Evolutionary conservation across 2,329 filamentous ascomycete species (phyloP).

Genomic region (Monosporascus sp.): DNA sequence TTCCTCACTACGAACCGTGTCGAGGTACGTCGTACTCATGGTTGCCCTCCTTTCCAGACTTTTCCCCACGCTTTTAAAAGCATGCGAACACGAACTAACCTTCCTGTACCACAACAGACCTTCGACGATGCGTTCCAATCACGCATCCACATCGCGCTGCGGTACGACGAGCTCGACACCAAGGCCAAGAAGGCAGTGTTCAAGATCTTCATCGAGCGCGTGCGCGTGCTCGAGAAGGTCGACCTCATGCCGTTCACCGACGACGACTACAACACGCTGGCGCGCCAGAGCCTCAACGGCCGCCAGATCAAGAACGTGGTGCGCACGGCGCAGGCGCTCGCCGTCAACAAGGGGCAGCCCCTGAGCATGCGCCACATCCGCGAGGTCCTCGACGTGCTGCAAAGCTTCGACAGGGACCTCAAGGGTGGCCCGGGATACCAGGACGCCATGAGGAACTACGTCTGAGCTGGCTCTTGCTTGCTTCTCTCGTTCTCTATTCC

Average conservation of each 20-base stretch:
- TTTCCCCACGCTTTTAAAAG: not conserved
- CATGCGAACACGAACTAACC: slow-evolving; percentile 5
- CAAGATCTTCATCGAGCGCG: slow-evolving; percentile 75
- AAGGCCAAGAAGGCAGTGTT: slow-evolving; percentile 77
- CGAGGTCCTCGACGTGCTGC: slow-evolving; percentile 76
- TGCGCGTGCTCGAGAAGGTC: slow-evolving; percentile 55
- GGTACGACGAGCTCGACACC: slow-evolving; percentile 68
- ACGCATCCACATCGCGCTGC: slow-evolving; percentile 77
- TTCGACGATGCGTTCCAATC: slow-evolving; percentile 90
- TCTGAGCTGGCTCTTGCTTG: slow-evolving; percentile 28
- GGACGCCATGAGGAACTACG: slow-evolving; percentile 81
- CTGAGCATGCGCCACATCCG: slow-evolving; percentile 76
- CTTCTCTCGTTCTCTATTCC: not conserved
- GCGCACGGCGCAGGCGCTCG: slow-evolving; percentile 75
- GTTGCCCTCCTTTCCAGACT: not conserved
- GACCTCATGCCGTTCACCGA: slow-evolving; percentile 58
- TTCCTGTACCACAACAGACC: slow-evolving; percentile 39
- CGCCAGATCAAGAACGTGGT: slow-evolving; percentile 84
- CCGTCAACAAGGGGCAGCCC: slow-evolving; percentile 65
- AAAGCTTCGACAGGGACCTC: slow-evolving; percentile 77
- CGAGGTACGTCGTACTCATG: slow-evolving; percentile 37
- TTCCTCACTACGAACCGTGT: slow-evolving; percentile 89
- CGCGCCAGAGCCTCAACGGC: slow-evolving; percentile 58
- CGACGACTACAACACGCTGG: slow-evolving; percentile 61
- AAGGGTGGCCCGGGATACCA: slow-evolving; percentile 75